phyloP scores from a whole-genome alignment of 2,329 filamentous ascomycete genomes.

The Fusarium floridanum region DNA sequence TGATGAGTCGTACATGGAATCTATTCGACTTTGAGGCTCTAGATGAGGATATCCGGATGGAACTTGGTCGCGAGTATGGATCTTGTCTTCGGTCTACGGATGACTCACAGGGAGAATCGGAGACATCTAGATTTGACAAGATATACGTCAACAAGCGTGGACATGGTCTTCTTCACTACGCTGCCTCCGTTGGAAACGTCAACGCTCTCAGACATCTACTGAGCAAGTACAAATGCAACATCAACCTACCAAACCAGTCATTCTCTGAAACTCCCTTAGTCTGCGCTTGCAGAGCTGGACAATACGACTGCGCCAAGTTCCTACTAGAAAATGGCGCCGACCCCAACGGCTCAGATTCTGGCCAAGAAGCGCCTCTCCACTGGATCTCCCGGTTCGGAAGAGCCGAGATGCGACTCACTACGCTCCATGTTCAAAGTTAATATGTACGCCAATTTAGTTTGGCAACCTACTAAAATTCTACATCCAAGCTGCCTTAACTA shows the following conservation, averaged over 20 bases:
- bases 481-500: too few relatives aligned
- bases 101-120: too few relatives aligned
- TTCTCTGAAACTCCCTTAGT: slow-evolving; percentile 3
- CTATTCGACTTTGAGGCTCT: neutral
- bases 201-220: neutral
- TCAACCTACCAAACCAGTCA: slow-evolving; percentile 4
- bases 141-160: slow-evolving; percentile 11
- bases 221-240: neutral
- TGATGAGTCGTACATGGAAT: slow-evolving; percentile 10
- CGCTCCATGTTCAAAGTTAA: too few relatives aligned
- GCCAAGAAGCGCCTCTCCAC: slow-evolving; percentile 2
- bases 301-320: neutral
- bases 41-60: neutral
- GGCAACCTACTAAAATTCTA: too few relatives aligned
- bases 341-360: neutral
- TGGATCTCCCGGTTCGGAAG: neutral
- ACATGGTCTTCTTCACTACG: slow-evolving; percentile 1
- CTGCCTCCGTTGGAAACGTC: neutral
- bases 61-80: neutral
- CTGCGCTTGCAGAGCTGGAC: slow-evolving; percentile 7
- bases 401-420: neutral
- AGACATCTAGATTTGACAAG: neutral
- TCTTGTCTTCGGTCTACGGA: neutral
- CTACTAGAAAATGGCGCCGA: neutral
- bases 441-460: too few relatives aligned